Evolutionary conservation across 148 eudicot species (phyloP), one percentile per base, ranked within the genome.

Genomic region (Tetragonia tetragonoides): DNA sequence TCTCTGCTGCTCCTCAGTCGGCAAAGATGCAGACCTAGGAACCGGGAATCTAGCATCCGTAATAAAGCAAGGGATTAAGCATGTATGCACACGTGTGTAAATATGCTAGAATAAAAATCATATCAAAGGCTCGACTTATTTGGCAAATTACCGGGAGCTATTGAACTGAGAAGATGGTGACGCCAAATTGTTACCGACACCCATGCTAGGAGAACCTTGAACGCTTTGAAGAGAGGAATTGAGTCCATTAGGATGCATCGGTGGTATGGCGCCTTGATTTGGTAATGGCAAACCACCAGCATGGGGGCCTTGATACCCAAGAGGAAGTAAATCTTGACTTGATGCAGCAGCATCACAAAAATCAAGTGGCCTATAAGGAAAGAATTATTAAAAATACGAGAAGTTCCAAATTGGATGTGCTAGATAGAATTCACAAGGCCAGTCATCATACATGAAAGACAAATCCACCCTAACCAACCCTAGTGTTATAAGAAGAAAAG

Each of bases 1-100:
- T 81, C 96, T 91, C 83, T 91, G 93, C 53, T 87, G 95, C 61
- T 95, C 99, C 74, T 92, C 97, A 46, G 83, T 75, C 63, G 97
- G 79, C 71, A 89, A 79, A 79, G 93, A 82, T 78, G 86, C 80
- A 76, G 95, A 70, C 82, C 99, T 89, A 44, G 90, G 90, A 69
- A 84, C 68, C 21, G 84, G 79, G 83, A 84, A 90, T 85, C 96
- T 91, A 66, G 82, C 89, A 84, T 88, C 92, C 87, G 93, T 87
- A 80, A 34, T 66, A 78, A 72, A 17, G 38, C 40, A 82, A 56
- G 18, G 40, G 20, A 28, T 63, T 51, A 65, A 63, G 17, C 38
- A 14, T 3, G 59, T 46, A 23, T 68, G 38, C 28, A 70, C 40
- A 28, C 37, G 68, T 23, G 28, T 46, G 44, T 42, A 70, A 6